Conservation (phyloP, 2,329 filamentous ascomycete species). For the Calonectria leucothoes region DNA sequence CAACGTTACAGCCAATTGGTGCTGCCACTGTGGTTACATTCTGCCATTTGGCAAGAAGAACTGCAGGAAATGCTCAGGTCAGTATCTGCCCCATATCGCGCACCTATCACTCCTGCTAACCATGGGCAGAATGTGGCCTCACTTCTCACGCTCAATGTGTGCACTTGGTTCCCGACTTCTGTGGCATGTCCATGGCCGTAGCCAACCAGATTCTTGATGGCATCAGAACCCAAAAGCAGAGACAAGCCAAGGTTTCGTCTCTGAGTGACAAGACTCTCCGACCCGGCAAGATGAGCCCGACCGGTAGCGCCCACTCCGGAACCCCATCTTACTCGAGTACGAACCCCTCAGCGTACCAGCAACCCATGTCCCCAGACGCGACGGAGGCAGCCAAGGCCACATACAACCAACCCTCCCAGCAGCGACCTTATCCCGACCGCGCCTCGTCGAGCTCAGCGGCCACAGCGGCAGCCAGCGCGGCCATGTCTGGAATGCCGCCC, state of each 20-base stretch:
- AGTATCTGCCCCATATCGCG: slow-evolving; percentile 34
- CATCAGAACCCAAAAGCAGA: slow-evolving; percentile 81
- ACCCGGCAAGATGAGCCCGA: slow-evolving; percentile 58
- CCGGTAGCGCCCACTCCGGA: slow-evolving; percentile 46
- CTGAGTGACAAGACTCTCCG: slow-evolving; percentile 77
- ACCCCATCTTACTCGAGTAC: slow-evolving; percentile 51
- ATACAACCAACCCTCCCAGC: slow-evolving; percentile 68
- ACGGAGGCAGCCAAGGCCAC: slow-evolving; percentile 73
- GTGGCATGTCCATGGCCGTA: slow-evolving; percentile 98
- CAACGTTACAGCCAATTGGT: slow-evolving; percentile 99
- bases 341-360: slow-evolving; percentile 35
- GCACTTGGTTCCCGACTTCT: slow-evolving; percentile 97
- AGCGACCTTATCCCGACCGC: slow-evolving; percentile 63
- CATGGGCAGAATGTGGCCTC: slow-evolving; percentile 80
- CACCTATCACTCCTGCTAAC: slow-evolving; percentile 33
- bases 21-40: slow-evolving; percentile 97
- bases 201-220: slow-evolving; percentile 94
- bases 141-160: slow-evolving; percentile 93
- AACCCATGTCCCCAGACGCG: slow-evolving; percentile 57
- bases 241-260: slow-evolving; percentile 66
- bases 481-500: slow-evolving; percentile 64
- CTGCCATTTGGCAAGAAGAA: slow-evolving; percentile 96
- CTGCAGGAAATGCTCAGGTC: slow-evolving; percentile 90
- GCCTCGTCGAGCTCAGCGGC: slow-evolving; percentile 66
- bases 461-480: slow-evolving; percentile 67